Conservation (phyloP, 202 grass and related monocot genomes). For the Zoysia matrella region DNA sequence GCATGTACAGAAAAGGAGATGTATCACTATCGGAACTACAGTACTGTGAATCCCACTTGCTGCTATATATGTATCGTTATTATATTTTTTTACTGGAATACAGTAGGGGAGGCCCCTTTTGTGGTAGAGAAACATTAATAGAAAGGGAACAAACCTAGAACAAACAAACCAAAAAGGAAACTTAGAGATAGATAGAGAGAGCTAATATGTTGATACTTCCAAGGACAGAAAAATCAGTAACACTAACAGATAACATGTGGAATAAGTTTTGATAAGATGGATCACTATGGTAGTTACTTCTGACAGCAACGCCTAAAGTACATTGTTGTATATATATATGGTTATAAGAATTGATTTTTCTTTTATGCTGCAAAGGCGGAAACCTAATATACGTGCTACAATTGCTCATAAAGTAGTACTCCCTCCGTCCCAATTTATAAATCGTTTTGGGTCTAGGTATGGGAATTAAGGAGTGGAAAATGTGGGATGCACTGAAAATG, state of each 20-base stretch:
- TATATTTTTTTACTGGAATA: neutral
- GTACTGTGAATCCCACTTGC: constrained; percentile 8
- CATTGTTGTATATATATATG: neutral
- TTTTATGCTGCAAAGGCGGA: neutral
- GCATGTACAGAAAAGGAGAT: constrained; percentile 10
- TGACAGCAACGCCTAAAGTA: neutral
- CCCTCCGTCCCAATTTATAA: too few species aligned
- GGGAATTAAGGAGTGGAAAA: too few species aligned
- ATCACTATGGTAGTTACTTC: neutral
- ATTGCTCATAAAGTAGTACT: neutral
- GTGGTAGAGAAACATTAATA: too few species aligned
- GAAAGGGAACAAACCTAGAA: too few species aligned
- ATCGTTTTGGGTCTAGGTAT: too few species aligned
- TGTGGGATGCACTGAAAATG: too few species aligned
- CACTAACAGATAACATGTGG: neutral
- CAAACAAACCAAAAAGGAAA: too few species aligned
- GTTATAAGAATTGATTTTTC: constrained; percentile 1
- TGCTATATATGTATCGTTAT: constrained; percentile 9
- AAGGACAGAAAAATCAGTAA: neutral
- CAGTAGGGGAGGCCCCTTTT: too few species aligned
- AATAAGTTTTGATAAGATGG: neutral
- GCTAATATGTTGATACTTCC: neutral
- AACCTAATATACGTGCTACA: neutral
- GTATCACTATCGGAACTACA: constrained; percentile 11
- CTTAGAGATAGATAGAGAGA: too few species aligned